These are phyloP conservation scores for Aquilaria sinensis DNA, from an alignment of 345 rosid genomes.

Conservation along the genomic window DNA sequence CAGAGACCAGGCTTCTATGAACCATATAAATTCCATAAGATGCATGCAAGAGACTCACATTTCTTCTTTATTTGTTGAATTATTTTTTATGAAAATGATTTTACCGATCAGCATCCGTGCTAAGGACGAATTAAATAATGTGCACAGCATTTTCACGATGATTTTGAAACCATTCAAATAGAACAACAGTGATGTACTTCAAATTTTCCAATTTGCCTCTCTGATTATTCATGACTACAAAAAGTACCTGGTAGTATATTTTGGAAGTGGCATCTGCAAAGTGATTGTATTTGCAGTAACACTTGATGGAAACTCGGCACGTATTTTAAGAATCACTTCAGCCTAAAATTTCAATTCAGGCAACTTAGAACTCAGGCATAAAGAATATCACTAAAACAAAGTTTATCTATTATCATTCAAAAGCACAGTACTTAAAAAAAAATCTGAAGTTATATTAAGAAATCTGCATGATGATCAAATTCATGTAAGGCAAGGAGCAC, in stretches of 20 bases:
- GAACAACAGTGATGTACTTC: background rate
- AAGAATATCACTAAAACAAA: background rate
- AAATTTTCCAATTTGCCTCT: background rate
- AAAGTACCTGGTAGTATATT: slow-evolving; percentile 70
- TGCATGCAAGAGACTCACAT: too few species aligned
- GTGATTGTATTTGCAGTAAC: slow-evolving; percentile 75
- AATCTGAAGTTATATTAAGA: background rate
- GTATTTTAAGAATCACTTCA: slow-evolving; percentile 82
- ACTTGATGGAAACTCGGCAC: slow-evolving; percentile 76
- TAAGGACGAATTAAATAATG: too few species aligned
- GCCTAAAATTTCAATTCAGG: slow-evolving; percentile 51
- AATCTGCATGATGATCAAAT: background rate
- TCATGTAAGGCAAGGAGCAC: slow-evolving; percentile 11
- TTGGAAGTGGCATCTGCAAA: slow-evolving; percentile 92
- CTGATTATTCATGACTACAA: background rate
- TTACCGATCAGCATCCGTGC: too few species aligned
- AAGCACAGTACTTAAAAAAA: background rate
- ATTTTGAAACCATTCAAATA: background rate
- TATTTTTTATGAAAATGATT: too few species aligned
- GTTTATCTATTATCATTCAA: background rate
- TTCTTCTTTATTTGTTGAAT: too few species aligned
- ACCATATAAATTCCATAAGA: too few species aligned
- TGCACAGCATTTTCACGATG: too few species aligned
- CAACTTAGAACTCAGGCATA: slow-evolving; percentile 1
- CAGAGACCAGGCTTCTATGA: too few species aligned